Base-by-base conservation (phyloP, 768 basidiomycete genomes). In the Pleurotus citrinopileatus region DNA sequence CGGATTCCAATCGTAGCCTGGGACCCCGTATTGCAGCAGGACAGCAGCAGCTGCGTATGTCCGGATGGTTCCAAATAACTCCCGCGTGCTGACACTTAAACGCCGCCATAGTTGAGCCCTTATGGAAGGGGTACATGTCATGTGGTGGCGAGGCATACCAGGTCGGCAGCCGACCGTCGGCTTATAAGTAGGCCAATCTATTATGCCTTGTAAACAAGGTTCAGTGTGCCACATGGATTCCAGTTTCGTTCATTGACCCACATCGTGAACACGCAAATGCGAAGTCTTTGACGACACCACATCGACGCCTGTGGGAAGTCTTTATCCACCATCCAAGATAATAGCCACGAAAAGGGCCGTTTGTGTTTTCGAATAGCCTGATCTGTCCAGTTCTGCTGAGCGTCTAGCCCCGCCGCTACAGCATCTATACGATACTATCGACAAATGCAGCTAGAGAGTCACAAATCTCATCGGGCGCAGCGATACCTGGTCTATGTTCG, bases 381-480 rank as follows among this genome's bases (percentile, higher is more conserved):
- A 34, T 34, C 15, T n/a, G n/a, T n/a, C n/a, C n/a, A n/a, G n/a
- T 34, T 34, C 32, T 15, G 15, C 15, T 15, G 23, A 47, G 9
- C 20, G 12, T n/a, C 40, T 47, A 27, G 32, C 12, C 38, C n/a
- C n/a, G n/a, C n/a, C n/a, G n/a, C n/a, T n/a, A n/a, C n/a, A n/a
- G n/a, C n/a, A n/a, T n/a, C n/a, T n/a, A n/a, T 47, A 28, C 22
- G 69, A 59, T 19, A 86, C 61, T 69, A n/a, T 84, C 77, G 1
- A 85, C 74, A 53, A 85, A 80, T 3, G 67, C 66, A 2, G 81
- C 71, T 59, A 87, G 86, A 3, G 72, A 77, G 25, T 78, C 78
- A 50, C 62, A 76, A 2, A 83, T 67, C 57, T 80, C 78, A 62
- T 86, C 79, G 2, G 83, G 83, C 25, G 77, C 71, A 4, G 62